Conservation (phyloP, 345 rosid species). For the Sonneratia alba region DNA sequence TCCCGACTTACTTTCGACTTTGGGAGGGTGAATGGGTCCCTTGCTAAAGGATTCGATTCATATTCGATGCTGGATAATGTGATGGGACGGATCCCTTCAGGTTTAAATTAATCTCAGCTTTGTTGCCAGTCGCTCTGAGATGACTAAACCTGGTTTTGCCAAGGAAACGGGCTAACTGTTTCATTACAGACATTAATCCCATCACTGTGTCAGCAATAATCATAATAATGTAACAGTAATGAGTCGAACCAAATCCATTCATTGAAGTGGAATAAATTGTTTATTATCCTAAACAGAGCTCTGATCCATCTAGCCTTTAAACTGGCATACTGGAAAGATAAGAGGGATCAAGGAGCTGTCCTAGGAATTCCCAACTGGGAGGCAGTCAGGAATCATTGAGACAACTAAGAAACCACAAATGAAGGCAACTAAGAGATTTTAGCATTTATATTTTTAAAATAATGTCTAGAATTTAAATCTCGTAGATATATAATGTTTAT, state of each 20-base stretch:
- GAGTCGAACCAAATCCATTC: not conserved
- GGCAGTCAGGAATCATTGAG: constrained; percentile 15
- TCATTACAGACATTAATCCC: not conserved
- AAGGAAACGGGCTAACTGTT: no score
- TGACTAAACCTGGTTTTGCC: not conserved
- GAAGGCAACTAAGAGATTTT: no score
- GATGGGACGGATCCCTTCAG: no score
- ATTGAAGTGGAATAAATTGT: not conserved
- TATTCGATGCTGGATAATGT: no score
- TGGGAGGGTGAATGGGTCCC: not conserved
- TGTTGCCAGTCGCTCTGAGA: not conserved
- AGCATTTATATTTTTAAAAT: no score
- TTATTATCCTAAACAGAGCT: not conserved
- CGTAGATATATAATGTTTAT: no score
- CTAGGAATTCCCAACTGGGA: constrained; percentile 16
- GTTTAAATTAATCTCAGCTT: no score
- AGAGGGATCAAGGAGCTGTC: not conserved
- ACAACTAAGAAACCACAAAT: constrained; percentile 1
- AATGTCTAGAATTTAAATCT: no score
- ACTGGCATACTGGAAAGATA: not conserved
- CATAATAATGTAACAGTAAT: not conserved
- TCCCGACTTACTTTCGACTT: not conserved
- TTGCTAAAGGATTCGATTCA: no score
- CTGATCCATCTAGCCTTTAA: not conserved
- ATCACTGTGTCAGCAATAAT: not conserved